Conservation (phyloP, 306 rosid genomes). For the Quercus rubra region DNA sequence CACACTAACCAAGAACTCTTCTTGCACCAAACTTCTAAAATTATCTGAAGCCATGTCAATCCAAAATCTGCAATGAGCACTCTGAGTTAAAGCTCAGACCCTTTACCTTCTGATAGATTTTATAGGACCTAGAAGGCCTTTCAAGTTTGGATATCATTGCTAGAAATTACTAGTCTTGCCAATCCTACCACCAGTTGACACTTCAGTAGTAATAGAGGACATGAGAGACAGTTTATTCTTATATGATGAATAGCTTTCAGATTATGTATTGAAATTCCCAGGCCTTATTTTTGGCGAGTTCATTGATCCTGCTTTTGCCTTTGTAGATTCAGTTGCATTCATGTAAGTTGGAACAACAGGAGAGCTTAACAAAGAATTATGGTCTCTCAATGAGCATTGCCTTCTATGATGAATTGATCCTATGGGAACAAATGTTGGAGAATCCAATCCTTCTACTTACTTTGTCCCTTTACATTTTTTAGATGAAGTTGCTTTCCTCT, state of each 20-base stretch:
- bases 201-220: constrained; percentile 46
- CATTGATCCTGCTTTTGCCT: constrained; percentile 62
- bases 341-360: constrained; percentile 76
- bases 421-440: constrained; percentile 45
- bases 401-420: constrained; percentile 44
- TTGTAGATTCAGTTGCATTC: constrained; percentile 93
- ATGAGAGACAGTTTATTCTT: constrained; percentile 58
- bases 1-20: constrained; percentile 9
- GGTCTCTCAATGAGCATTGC: constrained; percentile 57
- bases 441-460: constrained; percentile 40
- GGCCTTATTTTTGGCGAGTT: constrained; percentile 75
- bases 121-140: constrained; percentile 73
- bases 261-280: constrained; percentile 43
- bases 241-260: constrained; percentile 72
- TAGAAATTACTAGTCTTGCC: constrained; percentile 29
- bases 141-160: constrained; percentile 76
- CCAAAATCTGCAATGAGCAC: constrained; percentile 56
- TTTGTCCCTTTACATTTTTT: constrained; percentile 31
- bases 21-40: neutral
- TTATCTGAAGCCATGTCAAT: constrained; percentile 48
- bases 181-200: constrained; percentile 21
- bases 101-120: constrained; percentile 46
- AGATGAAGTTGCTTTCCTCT: constrained; percentile 37
- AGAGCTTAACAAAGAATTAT: constrained; percentile 51
- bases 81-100: constrained; percentile 74